Evolutionary conservation across 345 rosid genomes (phyloP).

Genomic region (Ceriops zippeliana): DNA sequence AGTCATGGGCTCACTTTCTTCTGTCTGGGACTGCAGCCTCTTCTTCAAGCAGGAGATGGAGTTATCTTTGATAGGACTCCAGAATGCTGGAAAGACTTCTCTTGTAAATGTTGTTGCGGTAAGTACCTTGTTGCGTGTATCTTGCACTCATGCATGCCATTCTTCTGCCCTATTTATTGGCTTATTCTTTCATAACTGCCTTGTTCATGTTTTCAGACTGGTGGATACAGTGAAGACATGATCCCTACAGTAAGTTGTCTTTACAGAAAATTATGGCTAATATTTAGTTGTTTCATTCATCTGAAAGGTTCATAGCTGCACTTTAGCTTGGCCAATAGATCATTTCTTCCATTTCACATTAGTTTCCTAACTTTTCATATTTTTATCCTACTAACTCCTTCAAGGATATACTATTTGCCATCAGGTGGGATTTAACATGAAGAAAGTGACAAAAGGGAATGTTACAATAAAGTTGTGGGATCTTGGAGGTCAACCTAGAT

Average conservation of each 20-base stretch:
- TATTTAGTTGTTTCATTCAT: neutral
- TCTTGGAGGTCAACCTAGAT: slow-evolving; percentile 86
- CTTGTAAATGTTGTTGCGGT: slow-evolving; percentile 82
- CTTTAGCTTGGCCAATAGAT: neutral
- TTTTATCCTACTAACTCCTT: neutral
- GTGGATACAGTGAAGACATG: slow-evolving; percentile 93
- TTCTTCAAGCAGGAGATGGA: slow-evolving; percentile 91
- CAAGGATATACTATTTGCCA: slow-evolving; percentile 24
- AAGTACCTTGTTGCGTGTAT: slow-evolving; percentile 29
- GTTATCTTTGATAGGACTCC: slow-evolving; percentile 82
- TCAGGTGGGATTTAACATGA: slow-evolving; percentile 88
- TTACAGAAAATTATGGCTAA: neutral
- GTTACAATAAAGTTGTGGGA: slow-evolving; percentile 89
- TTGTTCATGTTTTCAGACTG: slow-evolving; percentile 45
- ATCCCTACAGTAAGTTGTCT: slow-evolving; percentile 62
- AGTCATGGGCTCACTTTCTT: neutral
- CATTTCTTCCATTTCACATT: neutral
- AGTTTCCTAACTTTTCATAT: neutral
- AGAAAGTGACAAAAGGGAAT: slow-evolving; percentile 78
- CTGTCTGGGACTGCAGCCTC: slow-evolving; percentile 46
- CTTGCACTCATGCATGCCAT: neutral
- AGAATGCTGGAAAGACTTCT: slow-evolving; percentile 86
- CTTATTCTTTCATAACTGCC: slow-evolving; percentile 16
- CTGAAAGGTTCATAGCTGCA: neutral
- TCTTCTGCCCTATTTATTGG: slow-evolving; percentile 1